Evolutionary conservation across 1,139 yeast species (phyloP).

Genomic region (Petasospora rhodanensis): DNA sequence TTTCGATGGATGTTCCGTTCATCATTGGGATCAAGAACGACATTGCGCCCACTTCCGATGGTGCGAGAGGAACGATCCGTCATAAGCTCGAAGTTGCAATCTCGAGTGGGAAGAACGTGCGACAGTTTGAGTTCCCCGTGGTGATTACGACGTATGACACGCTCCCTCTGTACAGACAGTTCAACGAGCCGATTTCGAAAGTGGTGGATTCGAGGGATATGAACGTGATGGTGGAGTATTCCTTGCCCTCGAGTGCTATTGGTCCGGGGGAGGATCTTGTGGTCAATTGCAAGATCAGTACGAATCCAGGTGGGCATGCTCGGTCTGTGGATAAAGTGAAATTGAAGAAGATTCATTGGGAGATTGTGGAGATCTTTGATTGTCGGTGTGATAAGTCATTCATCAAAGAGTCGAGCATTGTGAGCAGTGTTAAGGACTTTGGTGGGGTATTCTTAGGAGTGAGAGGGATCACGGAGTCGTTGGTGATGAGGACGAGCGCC

Average conservation of each 20-base stretch:
- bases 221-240: constrained; percentile 39
- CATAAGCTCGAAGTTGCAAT: constrained; percentile 16
- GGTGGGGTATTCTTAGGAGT: constrained; percentile 4
- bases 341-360: constrained; percentile 43
- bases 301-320: constrained; percentile 30
- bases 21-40: constrained; percentile 55
- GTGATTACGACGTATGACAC: constrained; percentile 48
- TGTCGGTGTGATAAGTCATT: constrained; percentile 29
- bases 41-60: constrained; percentile 39
- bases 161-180: constrained; percentile 49
- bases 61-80: constrained; percentile 24
- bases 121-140: constrained; percentile 36
- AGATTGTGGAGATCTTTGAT: constrained; percentile 45
- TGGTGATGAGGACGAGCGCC: constrained; percentile 4
- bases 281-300: constrained; percentile 33
- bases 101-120: constrained; percentile 10
- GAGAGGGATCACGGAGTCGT: constrained; percentile 6
- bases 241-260: constrained; percentile 42
- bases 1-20: constrained; percentile 58
- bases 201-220: constrained; percentile 37
- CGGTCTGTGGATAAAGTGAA: constrained; percentile 31
- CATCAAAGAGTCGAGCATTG: constrained; percentile 17
- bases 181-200: constrained; percentile 45
- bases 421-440: constrained; percentile 9
- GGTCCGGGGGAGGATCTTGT: constrained; percentile 47